A percentile compares a stretch with the other conserved stretches of the same genome.
These are phyloP conservation scores for Misopates orontium DNA, from an alignment of 257 asterid species.

Conservation along the genomic window DNA sequence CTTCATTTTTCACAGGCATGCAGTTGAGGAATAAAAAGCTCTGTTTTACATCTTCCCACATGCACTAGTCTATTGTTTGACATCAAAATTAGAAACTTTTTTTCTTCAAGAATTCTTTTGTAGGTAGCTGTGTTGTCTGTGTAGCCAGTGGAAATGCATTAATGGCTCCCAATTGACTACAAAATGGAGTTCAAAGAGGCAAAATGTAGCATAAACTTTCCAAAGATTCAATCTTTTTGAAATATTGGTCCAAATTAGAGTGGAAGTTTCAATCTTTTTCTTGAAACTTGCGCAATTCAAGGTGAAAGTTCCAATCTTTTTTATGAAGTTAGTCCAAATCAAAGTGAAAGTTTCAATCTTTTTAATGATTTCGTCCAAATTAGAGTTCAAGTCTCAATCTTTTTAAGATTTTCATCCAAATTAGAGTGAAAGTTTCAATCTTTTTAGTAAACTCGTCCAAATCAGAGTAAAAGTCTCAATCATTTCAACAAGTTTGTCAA, in stretches of 20 bases:
- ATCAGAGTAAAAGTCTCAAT: not conserved
- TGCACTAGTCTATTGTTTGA: not conserved
- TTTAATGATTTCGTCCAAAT: no score
- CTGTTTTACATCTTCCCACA: not conserved
- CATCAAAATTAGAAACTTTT: not conserved
- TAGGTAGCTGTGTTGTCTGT: conserved; percentile 7
- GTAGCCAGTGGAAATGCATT: conserved; percentile 27
- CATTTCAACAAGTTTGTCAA: not conserved
- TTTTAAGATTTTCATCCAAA: not conserved
- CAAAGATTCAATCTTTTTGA: conserved; percentile 20
- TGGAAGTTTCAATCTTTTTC: no score
- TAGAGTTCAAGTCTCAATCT: not conserved
- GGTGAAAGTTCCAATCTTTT: not conserved
- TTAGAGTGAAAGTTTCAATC: not conserved
- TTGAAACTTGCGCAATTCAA: not conserved
- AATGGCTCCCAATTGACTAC: conserved; percentile 21
- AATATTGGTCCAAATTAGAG: not conserved
- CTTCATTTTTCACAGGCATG: conserved; percentile 11
- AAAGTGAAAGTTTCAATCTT: not conserved
- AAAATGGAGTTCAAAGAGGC: no score
- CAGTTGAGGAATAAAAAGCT: conserved; percentile 8
- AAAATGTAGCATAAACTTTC: no score
- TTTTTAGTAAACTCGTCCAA: no score
- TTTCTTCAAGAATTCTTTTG: not conserved
- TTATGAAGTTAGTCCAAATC: not conserved